Evolutionary conservation across 768 basidiomycete genomes (phyloP).

Genomic region (Boletellus ananas): DNA sequence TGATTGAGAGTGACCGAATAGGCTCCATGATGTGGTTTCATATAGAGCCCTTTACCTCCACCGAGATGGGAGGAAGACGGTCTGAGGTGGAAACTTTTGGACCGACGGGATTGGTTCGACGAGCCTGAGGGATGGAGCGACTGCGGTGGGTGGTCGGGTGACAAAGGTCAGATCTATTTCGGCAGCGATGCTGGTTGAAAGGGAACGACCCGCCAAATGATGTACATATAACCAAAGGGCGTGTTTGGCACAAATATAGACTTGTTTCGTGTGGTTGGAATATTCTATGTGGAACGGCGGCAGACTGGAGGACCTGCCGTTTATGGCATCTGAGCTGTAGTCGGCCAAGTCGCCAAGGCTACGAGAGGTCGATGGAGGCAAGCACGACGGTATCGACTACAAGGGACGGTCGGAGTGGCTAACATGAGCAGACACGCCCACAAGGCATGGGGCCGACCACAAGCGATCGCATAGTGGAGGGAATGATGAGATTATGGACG

Average conservation of each 20-base stretch:
- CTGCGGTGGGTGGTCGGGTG: too few species aligned
- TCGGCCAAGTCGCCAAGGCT: too few species aligned
- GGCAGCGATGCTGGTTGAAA: too few species aligned
- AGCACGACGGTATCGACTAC: too few species aligned
- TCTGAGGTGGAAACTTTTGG: background rate
- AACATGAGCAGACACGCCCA: too few species aligned
- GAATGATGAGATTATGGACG: too few species aligned
- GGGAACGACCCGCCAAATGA: slow-evolving; percentile 2
- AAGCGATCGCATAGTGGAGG: too few species aligned
- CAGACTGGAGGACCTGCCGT: slow-evolving; percentile 15
- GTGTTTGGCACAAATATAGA: slow-evolving; percentile 23
- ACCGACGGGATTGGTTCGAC: slow-evolving; percentile 1
- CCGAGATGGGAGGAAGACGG: background rate
- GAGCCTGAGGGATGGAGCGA: background rate
- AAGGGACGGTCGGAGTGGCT: too few species aligned
- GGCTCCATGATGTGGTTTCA: background rate
- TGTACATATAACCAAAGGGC: background rate
- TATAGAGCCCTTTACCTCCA: slow-evolving; percentile 8
- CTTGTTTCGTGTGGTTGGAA: slow-evolving; percentile 14
- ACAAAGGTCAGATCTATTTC: too few species aligned
- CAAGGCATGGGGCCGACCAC: too few species aligned
- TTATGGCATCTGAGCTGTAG: slow-evolving; percentile 4
- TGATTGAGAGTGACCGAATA: background rate
- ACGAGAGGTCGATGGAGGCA: too few species aligned
- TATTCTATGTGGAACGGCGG: slow-evolving; percentile 24